Evolutionary conservation across 441 rosid species (phyloP).

Genomic region (Pelargonium citronellum): DNA sequence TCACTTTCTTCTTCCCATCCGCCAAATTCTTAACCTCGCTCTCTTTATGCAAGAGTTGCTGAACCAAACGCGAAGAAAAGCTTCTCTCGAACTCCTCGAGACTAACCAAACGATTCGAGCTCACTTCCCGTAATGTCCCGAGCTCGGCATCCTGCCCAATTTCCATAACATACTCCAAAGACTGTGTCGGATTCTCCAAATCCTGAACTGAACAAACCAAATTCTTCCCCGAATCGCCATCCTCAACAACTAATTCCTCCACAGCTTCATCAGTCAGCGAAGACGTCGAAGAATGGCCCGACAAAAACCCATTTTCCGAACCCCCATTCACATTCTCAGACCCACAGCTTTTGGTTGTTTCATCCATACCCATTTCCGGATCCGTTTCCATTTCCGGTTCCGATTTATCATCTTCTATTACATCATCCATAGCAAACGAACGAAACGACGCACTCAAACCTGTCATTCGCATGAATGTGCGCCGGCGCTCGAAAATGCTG

Average conservation of each 20-base stretch:
- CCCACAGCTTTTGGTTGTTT: constrained; percentile 34
- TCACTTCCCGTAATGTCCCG: constrained; percentile 22
- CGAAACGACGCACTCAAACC: neutral
- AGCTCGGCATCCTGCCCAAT: constrained; percentile 25
- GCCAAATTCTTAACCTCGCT: too few species aligned
- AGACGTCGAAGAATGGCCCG: constrained; percentile 28
- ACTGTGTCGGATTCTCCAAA: constrained; percentile 19
- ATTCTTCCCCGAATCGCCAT: constrained; percentile 14
- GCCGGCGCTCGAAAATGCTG: neutral
- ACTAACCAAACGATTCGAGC: constrained; percentile 22
- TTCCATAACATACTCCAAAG: constrained; percentile 18
- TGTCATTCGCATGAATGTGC: neutral
- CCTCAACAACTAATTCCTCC: neutral
- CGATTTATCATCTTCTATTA: neutral
- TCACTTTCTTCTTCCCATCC: constrained; percentile 23
- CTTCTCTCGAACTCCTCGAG: constrained; percentile 29
- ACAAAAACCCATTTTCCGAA: constrained; percentile 32
- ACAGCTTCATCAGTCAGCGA: neutral
- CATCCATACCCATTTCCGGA: constrained; percentile 28
- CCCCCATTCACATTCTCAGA: constrained; percentile 35
- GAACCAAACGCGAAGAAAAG: constrained; percentile 27
- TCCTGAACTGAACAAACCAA: constrained; percentile 32
- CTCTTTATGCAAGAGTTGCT: too few species aligned
- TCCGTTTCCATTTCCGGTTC: constrained; percentile 4
- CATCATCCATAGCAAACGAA: neutral